Evolutionary conservation across 441 rosid genomes (phyloP).

Genomic region (Aleurites moluccanus): DNA sequence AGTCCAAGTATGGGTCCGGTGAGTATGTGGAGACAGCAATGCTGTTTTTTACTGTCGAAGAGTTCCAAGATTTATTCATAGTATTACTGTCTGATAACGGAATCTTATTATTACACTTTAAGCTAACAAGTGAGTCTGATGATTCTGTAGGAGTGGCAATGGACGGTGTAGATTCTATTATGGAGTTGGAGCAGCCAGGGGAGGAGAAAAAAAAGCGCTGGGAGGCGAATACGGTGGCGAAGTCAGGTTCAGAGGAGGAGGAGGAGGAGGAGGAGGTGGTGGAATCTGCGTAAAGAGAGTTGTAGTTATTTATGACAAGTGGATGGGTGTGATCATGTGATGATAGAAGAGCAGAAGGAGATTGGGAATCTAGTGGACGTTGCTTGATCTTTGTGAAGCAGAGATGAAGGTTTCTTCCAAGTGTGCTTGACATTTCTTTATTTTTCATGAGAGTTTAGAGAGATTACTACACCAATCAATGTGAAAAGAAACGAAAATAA

Average conservation of each 20-base stretch:
- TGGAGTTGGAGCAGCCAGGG: slow-evolving; percentile 88
- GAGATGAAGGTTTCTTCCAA: slow-evolving; percentile 53
- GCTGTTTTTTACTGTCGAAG: slow-evolving; percentile 32
- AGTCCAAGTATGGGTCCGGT: slow-evolving; percentile 78
- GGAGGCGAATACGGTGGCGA: slow-evolving; percentile 69
- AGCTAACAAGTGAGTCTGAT: slow-evolving; percentile 21
- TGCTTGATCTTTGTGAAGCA: slow-evolving; percentile 52
- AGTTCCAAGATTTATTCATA: not conserved
- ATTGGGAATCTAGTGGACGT: slow-evolving; percentile 37
- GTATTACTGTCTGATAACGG: not conserved
- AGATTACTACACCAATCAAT: not conserved
- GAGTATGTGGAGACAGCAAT: slow-evolving; percentile 66
- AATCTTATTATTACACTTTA: slow-evolving; percentile 8
- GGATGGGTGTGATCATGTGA: slow-evolving; percentile 30
- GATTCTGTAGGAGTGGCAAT: slow-evolving; percentile 31
- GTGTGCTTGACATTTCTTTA: slow-evolving; percentile 40
- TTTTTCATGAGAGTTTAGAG: not conserved
- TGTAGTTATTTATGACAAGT: slow-evolving; percentile 44
- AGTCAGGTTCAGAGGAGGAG: slow-evolving; percentile 25
- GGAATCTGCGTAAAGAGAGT: slow-evolving; percentile 52
- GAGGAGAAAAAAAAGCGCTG: slow-evolving; percentile 87
- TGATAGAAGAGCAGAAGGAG: slow-evolving; percentile 22
- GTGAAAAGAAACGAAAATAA: not conserved
- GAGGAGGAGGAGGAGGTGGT: slow-evolving; percentile 36
- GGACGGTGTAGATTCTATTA: slow-evolving; percentile 58